phyloP scores from a whole-genome alignment of 345 rosid genomes.

The Brassica incana region DNA sequence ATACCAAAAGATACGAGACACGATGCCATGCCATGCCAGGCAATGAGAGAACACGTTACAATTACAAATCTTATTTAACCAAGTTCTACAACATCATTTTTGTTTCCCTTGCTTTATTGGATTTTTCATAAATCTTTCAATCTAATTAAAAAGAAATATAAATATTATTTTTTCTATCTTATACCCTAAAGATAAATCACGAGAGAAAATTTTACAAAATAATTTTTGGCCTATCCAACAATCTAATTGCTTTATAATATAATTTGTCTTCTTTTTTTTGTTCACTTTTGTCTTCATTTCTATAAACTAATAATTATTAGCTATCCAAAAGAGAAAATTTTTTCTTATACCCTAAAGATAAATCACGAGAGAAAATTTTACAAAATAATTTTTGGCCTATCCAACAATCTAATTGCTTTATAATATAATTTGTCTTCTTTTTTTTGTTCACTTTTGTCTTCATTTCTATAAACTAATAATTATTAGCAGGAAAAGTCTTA shows the following conservation, averaged over 20 bases:
- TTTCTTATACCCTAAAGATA: neutral
- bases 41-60: neutral
- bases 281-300: neutral
- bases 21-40: neutral
- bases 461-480: neutral
- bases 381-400: neutral
- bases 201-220: neutral
- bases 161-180: too few species aligned
- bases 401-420: neutral
- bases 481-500: neutral
- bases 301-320: neutral
- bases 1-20: neutral
- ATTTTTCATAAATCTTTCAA: neutral
- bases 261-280: neutral
- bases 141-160: too few species aligned
- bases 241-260: neutral
- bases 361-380: neutral
- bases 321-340: too few species aligned
- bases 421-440: neutral
- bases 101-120: neutral
- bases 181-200: neutral
- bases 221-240: neutral
- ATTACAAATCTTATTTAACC: neutral
- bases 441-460: too few species aligned
- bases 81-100: neutral